Conservation (phyloP, 2,329 filamentous ascomycete species). For the Ilyonectria mors-panacis region DNA sequence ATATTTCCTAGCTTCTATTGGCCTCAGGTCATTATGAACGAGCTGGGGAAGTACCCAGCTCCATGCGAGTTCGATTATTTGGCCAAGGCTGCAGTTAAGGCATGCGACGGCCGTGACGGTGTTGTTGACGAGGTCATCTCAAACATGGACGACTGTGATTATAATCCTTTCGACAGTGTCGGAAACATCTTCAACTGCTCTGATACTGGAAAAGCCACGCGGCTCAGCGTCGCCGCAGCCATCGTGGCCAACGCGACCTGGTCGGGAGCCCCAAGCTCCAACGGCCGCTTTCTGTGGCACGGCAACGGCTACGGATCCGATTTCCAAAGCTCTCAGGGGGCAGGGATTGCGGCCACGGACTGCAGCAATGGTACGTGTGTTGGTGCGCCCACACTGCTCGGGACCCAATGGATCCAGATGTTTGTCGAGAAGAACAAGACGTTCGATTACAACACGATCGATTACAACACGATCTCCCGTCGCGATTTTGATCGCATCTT, state of each 20-base stretch:
- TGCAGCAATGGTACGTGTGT: slow-evolving; percentile 9
- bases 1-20: slow-evolving; percentile 16
- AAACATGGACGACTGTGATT: slow-evolving; percentile 35
- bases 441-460: neutral
- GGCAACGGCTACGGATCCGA: slow-evolving; percentile 19
- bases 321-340: neutral
- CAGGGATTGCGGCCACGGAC: neutral
- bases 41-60: slow-evolving; percentile 16
- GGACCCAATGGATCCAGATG: slow-evolving; percentile 1
- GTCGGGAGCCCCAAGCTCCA: slow-evolving; percentile 4
- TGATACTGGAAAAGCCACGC: neutral
- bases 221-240: slow-evolving; percentile 2
- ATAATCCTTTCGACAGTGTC: slow-evolving; percentile 35
- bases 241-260: slow-evolving; percentile 17
- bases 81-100: slow-evolving; percentile 1
- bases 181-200: slow-evolving; percentile 23
- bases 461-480: slow-evolving; percentile 2
- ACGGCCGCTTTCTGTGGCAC: slow-evolving; percentile 12
- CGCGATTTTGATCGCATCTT: slow-evolving; percentile 10
- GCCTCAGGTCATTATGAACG: slow-evolving; percentile 27
- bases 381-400: neutral
- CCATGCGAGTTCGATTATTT: slow-evolving; percentile 31
- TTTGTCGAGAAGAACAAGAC: slow-evolving; percentile 19
- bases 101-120: slow-evolving; percentile 44
- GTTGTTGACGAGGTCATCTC: slow-evolving; percentile 43